Evolutionary conservation across 2,329 filamentous ascomycete species (phyloP).

Genomic region (Xylaria sp.): DNA sequence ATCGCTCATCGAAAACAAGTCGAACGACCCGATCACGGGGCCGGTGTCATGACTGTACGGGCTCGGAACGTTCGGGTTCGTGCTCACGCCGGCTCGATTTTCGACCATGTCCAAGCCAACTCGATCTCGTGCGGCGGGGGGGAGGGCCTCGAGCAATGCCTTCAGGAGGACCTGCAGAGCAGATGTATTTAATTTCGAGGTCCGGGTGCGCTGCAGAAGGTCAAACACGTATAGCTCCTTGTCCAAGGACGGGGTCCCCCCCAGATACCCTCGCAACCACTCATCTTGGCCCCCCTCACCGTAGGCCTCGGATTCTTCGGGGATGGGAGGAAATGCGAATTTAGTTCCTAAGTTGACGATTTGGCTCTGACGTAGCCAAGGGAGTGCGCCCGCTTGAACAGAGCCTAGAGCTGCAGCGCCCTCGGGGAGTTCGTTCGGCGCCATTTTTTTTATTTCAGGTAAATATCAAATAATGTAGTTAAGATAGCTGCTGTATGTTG

Average conservation of each 20-base stretch:
- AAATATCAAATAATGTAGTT: neutral
- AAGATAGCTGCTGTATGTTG: neutral
- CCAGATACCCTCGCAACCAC: conserved; percentile 2
- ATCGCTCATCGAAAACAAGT: conserved; percentile 17
- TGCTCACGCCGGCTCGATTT: neutral
- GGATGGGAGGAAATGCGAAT: conserved; percentile 2
- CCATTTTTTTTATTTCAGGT: conserved; percentile 7
- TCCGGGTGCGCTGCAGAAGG: conserved; percentile 13
- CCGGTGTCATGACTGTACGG: too few species aligned
- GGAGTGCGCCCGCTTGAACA: neutral
- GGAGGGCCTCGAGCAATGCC: conserved; percentile 8
- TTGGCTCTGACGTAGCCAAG: conserved; percentile 5
- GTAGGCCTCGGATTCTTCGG: neutral
- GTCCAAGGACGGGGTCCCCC: neutral
- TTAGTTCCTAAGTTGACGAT: conserved; percentile 13
- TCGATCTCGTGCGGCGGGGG: neutral
- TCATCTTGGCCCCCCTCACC: neutral
- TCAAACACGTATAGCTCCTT: conserved; percentile 14
- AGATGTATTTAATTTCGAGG: neutral
- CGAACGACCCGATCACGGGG: conserved; percentile 7
- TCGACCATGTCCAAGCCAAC: conserved; percentile 15
- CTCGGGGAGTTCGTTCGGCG: neutral
- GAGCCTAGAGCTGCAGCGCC: neutral
- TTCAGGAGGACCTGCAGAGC: conserved; percentile 16
- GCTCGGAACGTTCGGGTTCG: too few species aligned